Base-by-base conservation (phyloP, 345 rosid species). In the Noccaea bulbosa region DNA sequence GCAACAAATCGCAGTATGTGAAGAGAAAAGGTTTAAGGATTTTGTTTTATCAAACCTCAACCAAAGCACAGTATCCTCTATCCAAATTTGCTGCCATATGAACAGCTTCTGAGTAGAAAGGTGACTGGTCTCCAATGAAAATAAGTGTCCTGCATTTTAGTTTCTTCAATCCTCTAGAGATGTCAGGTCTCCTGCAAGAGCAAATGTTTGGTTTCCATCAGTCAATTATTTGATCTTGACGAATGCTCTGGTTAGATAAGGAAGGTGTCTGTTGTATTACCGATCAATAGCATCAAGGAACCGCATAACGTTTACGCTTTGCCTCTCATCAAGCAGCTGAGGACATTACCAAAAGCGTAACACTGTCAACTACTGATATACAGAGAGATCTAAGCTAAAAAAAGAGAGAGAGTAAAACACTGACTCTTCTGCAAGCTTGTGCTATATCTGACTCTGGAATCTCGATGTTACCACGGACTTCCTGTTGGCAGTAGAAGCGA, bases 371-470 rank as follows among this genome's bases (percentile, higher is more conserved):
- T 38, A 34, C 40, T 30, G 11, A 64, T 49, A 65, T 30, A 61
- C 10, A 33, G n/a, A 63, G 5, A 47, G 22, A 39, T 52, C 15
- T 38, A 24, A 39, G 34, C 16, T 6, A 15, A 15, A 41, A 34
- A n/a, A 57, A 27, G 8, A 62, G 7, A 8, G 27, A 34, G 56
- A 27, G 11, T 11, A 38, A 64, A 69, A 39, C 14, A 70, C 83
- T 69, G 24, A 93, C 98, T 78, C 86, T 84, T 86, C 93, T 81
- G 84, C 98, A 91, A 43, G 96, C 88, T 78, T 84, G 92, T 44
- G 86, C 98, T 50, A 85, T 87, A 81, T 93, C 98, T 2, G 98
- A 93, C 77, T 93, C 98, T 12, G 91, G 90, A 59, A 89, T 75
- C 77, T 89, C 95, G 11, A 84, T 65, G 69, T 78, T 81, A 53